A percentile compares a stretch with the other conserved stretches of the same genome.
Evolutionary conservation across 1,284 basidiomycete genomes (phyloP).

Genomic region (Apiotrichum siamense): DNA sequence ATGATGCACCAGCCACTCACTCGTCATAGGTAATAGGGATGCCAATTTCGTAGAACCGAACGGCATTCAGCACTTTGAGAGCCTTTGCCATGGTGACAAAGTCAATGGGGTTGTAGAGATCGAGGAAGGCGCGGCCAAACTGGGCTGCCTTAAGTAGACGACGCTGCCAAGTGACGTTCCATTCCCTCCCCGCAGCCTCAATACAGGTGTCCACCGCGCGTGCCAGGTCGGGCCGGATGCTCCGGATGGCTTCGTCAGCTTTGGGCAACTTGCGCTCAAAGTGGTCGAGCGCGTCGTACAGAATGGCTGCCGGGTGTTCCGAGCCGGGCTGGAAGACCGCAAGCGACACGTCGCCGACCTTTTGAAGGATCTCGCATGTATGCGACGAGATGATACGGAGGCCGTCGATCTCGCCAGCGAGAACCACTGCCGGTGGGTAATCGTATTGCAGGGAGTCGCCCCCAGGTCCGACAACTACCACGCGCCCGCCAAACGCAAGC

Average conservation of each 20-base stretch:
- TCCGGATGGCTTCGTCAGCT: conserved; percentile 87
- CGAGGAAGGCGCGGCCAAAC: conserved; percentile 89
- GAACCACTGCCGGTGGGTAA: conserved; percentile 69
- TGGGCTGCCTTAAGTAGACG: conserved; percentile 86
- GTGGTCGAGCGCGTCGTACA: conserved; percentile 87
- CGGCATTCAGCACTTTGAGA: conserved; percentile 90
- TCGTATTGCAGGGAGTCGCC: conserved; percentile 81
- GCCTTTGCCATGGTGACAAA: conserved; percentile 87
- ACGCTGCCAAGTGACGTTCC: conserved; percentile 84
- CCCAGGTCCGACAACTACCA: conserved; percentile 82
- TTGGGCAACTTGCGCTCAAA: conserved; percentile 77
- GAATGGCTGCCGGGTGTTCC: conserved; percentile 79
- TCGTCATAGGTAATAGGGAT: conserved; percentile 88
- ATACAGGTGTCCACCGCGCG: conserved; percentile 87
- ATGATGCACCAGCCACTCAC: conserved; percentile 49
- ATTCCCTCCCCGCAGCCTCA: conserved; percentile 87
- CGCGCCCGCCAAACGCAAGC: conserved; percentile 69
- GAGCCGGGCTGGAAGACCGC: conserved; percentile 89
- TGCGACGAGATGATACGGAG: conserved; percentile 73
- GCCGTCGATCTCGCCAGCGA: conserved; percentile 81
- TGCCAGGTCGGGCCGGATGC: conserved; percentile 76
- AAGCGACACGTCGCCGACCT: conserved; percentile 71
- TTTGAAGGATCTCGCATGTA: conserved; percentile 83
- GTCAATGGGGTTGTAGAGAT: conserved; percentile 82
- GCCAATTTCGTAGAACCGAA: conserved; percentile 83